Conservation (phyloP, 805 yeast species). For the Torulaspora maleeae region DNA sequence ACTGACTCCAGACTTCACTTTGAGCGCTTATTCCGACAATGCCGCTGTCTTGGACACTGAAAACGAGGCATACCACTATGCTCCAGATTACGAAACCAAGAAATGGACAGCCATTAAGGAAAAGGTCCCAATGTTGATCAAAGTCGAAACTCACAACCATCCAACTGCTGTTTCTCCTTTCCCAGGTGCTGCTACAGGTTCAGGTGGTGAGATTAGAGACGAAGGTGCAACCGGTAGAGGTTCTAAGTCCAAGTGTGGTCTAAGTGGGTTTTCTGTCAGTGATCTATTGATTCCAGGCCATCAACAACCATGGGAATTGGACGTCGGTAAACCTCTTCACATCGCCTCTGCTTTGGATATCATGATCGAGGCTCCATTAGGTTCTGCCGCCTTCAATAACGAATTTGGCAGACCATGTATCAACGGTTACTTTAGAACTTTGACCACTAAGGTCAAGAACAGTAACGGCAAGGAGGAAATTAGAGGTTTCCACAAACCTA, state of each 20-base stretch:
- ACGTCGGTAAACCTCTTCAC: slow-evolving; percentile 86
- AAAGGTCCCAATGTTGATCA: slow-evolving; percentile 80
- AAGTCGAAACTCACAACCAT: slow-evolving; percentile 98
- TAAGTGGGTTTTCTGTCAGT: slow-evolving; percentile 87
- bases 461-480: slow-evolving; percentile 61
- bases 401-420: slow-evolving; percentile 99
- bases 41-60: slow-evolving; percentile 75
- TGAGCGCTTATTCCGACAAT: slow-evolving; percentile 94
- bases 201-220: slow-evolving; percentile 99
- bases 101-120: slow-evolving; percentile 74
- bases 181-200: slow-evolving; percentile 99
- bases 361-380: slow-evolving; percentile 96
- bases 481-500: slow-evolving; percentile 98
- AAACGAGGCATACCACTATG: slow-evolving; percentile 64
- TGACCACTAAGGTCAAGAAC: slow-evolving; percentile 71
- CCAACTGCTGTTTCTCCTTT: slow-evolving; percentile 99
- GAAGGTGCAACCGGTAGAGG: slow-evolving; percentile 99
- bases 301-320: slow-evolving; percentile 92
- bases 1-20: slow-evolving; percentile 71
- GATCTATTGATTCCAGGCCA: slow-evolving; percentile 82
- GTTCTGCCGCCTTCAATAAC: slow-evolving; percentile 96
- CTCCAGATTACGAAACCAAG: slow-evolving; percentile 70
- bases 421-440: slow-evolving; percentile 92
- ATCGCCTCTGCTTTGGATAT: slow-evolving; percentile 90
- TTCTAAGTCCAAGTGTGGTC: slow-evolving; percentile 93